Base-by-base conservation (phyloP, 106 monocot species). In the Phalaenopsis equestris region DNA sequence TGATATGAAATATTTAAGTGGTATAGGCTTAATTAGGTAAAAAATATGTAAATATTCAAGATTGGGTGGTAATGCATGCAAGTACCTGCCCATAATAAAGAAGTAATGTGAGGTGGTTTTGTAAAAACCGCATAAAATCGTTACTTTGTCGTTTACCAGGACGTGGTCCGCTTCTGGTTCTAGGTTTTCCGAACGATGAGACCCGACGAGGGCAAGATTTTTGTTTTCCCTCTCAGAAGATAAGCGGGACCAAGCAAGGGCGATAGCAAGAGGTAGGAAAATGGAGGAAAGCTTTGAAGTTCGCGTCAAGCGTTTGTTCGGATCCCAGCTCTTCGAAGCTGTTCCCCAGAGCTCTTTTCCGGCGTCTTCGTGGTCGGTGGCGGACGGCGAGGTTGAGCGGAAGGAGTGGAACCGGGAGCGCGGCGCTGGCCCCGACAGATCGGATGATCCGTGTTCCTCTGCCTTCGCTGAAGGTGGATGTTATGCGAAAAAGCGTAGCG, bases 221-320 rank as follows among this genome's bases (percentile, higher is more conserved):
- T 11, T 2, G 10, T 12, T 52, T 14, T 12, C 11, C 52, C 52
- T 52, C 52, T 52, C 52, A 10, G 11, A 52, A 11, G 52, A 12
- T 52, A 52, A 52, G 52, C 12, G 9, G 10, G 52, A 52, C 52
- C 52, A 12, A 52, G 52, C 52, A 52, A 52, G 58, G 21, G 19
- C 37, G 70, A 70, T 38, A 70, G 70, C 8, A 70, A 74, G 17
- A 42, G 30, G 72, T 8, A 21, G 70, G 38, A 70, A 4, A 30
- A 74, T 74, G 74, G 90, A 93, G 14, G 94, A 98, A 7, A 87
- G 83, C 84, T 99, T 99, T 87, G 94, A 99, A 84, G 75, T 77
- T 21, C 87, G 98, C 1, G 98, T 91, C 79, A 91, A 99, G 88
- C 87, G 89, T 41, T 85, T 99, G 57, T 99, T 99, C 87, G 98